A percentile compares a stretch with the other conserved stretches of the same genome.
These are phyloP conservation scores for Fragilaria radians DNA, from an alignment of 108 stramenopile genomes.

Conservation along the genomic window DNA sequence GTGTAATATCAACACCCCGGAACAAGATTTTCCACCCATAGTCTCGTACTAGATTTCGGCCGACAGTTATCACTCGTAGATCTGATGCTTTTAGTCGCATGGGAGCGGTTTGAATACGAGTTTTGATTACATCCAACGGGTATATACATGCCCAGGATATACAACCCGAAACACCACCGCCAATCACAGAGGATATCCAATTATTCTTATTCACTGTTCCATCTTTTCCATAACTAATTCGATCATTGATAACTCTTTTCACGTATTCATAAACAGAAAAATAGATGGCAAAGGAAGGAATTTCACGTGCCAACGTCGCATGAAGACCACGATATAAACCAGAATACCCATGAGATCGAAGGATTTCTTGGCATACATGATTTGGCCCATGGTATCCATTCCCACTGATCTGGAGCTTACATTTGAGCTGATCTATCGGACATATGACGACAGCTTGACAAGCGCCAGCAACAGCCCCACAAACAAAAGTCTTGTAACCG, in stretches of 20 bases:
- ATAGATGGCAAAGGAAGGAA: conserved; percentile 88
- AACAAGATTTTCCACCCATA: conserved; percentile 66
- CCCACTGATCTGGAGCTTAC: conserved; percentile 76
- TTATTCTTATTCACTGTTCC: too few species aligned
- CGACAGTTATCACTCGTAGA: conserved; percentile 33
- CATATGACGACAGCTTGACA: conserved; percentile 74
- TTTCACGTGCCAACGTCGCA: conserved; percentile 67
- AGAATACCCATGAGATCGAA: conserved; percentile 36
- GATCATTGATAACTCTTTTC: conserved; percentile 27
- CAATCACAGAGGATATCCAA: conserved; percentile 69
- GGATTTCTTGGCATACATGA: conserved; percentile 36
- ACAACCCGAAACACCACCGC: conserved; percentile 84
- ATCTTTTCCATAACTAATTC: too few species aligned
- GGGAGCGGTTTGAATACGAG: conserved; percentile 67
- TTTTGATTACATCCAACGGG: conserved; percentile 90
- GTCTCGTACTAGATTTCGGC: conserved; percentile 35
- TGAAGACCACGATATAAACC: conserved; percentile 71
- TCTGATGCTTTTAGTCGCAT: conserved; percentile 30
- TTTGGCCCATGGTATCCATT: conserved; percentile 50
- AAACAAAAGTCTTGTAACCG: conserved; percentile 46
- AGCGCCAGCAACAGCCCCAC: conserved; percentile 81
- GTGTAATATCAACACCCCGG: conserved; percentile 78
- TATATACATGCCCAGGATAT: conserved; percentile 84
- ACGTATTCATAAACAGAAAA: conserved; percentile 82
- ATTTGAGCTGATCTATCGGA: conserved; percentile 87